A percentile compares a stretch with the other conserved stretches of the same genome.
These are phyloP conservation scores for Colletotrichum liriopes DNA, from an alignment of 2,329 filamentous ascomycete species.

Conservation along the genomic window DNA sequence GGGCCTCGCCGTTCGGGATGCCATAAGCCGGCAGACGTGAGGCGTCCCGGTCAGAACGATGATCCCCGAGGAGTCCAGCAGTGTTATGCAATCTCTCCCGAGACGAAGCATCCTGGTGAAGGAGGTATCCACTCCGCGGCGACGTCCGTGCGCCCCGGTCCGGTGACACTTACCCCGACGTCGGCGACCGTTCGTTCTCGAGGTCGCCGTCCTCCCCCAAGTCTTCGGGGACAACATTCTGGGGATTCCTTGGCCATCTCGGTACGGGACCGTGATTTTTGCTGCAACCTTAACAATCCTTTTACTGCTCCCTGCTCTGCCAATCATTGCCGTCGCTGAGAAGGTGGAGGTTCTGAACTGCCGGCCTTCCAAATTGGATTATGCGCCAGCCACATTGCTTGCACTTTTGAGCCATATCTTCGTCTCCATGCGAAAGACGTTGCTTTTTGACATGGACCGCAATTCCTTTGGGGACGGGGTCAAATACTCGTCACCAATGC, in stretches of 20 bases:
- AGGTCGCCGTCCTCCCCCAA: conserved; percentile 20
- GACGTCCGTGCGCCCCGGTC: conserved; percentile 32
- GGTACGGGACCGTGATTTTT: conserved; percentile 2
- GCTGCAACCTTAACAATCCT: conserved; percentile 32
- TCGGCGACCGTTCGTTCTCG: conserved; percentile 30
- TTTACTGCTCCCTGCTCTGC: neutral
- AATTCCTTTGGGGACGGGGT: neutral
- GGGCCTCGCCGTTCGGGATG: neutral
- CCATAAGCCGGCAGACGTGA: neutral
- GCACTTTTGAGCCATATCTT: neutral
- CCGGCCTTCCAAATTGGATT: neutral
- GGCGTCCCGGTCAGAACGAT: neutral
- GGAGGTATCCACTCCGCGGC: conserved; percentile 23
- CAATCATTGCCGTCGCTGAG: conserved; percentile 7
- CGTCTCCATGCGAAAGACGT: neutral
- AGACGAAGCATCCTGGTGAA: conserved; percentile 23
- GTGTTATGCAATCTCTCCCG: neutral
- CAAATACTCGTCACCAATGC: neutral
- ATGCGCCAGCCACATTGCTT: neutral
- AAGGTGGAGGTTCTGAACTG: neutral
- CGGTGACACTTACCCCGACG: conserved; percentile 15
- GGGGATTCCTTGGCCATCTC: neutral
- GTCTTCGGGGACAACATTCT: conserved; percentile 6
- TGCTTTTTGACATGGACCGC: neutral
- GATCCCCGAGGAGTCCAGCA: conserved; percentile 16